Conservation (phyloP, 2,329 filamentous ascomycete species). For the Byssochlamys sp. region DNA sequence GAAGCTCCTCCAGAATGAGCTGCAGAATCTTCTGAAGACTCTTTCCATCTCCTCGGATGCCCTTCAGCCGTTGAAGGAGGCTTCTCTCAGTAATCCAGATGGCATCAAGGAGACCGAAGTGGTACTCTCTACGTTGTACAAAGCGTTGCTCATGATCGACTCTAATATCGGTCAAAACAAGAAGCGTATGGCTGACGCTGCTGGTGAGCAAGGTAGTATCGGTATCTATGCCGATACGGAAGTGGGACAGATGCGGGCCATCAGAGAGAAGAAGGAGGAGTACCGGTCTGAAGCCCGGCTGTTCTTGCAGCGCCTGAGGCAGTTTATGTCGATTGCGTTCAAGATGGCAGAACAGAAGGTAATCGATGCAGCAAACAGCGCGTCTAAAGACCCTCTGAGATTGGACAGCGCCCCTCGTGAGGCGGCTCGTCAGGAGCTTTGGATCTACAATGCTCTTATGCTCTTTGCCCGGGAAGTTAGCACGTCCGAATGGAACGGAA, state of each 20-base stretch:
- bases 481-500: conserved; percentile 65
- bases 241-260: conserved; percentile 74
- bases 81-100: conserved; percentile 60
- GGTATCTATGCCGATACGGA: conserved; percentile 63
- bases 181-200: conserved; percentile 39
- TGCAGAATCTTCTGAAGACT: conserved; percentile 79
- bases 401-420: conserved; percentile 64
- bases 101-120: conserved; percentile 70
- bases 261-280: conserved; percentile 87
- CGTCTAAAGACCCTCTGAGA: conserved; percentile 42
- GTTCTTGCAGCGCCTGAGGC: conserved; percentile 70
- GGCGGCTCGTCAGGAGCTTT: conserved; percentile 61
- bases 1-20: conserved; percentile 79
- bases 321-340: conserved; percentile 75
- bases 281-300: conserved; percentile 66
- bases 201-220: conserved; percentile 28
- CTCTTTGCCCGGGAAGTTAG: conserved; percentile 83
- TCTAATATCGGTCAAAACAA: conserved; percentile 57
- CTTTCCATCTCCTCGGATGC: conserved; percentile 74
- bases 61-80: conserved; percentile 62
- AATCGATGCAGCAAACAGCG: conserved; percentile 47
- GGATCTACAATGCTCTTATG: conserved; percentile 79
- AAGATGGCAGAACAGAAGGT: conserved; percentile 64
- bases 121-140: conserved; percentile 72
- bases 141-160: conserved; percentile 87